phyloP scores from a whole-genome alignment of 2,329 filamentous ascomycete species.

The Microcyclospora tardicrescens region DNA sequence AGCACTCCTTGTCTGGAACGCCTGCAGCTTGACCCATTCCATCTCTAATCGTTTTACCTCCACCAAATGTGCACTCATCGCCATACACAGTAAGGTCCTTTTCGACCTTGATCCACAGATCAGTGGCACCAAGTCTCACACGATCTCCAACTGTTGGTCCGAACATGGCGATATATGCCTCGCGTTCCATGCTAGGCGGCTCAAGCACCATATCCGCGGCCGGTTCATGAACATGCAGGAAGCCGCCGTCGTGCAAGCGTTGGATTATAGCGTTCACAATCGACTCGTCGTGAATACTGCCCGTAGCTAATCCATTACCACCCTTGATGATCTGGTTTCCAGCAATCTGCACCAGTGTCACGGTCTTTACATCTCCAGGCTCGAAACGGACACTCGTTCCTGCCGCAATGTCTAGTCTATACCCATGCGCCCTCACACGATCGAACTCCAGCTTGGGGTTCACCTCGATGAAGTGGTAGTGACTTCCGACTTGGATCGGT shows the following conservation, averaged over 20 bases:
- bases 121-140: slow-evolving; percentile 69
- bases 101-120: slow-evolving; percentile 85
- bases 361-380: slow-evolving; percentile 82
- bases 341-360: slow-evolving; percentile 77
- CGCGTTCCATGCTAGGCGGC: slow-evolving; percentile 58
- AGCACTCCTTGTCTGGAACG: slow-evolving; percentile 52
- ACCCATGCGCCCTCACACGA: slow-evolving; percentile 68
- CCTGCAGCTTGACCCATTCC: slow-evolving; percentile 91
- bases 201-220: slow-evolving; percentile 43
- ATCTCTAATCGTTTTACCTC: slow-evolving; percentile 84
- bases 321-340: slow-evolving; percentile 69
- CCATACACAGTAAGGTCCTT: slow-evolving; percentile 73
- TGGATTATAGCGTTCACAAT: slow-evolving; percentile 53
- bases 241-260: slow-evolving; percentile 58
- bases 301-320: slow-evolving; percentile 68
- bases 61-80: slow-evolving; percentile 90
- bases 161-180: slow-evolving; percentile 77
- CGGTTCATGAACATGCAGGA: slow-evolving; percentile 62
- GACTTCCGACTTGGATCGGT: slow-evolving; percentile 80
- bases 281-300: slow-evolving; percentile 50
- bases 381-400: slow-evolving; percentile 90
- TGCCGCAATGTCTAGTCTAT: slow-evolving; percentile 74
- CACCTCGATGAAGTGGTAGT: slow-evolving; percentile 94
- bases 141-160: slow-evolving; percentile 80
- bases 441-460: slow-evolving; percentile 87